These are phyloP conservation scores for Aspergillus aculeatus DNA, from an alignment of 2,329 filamentous ascomycete species.

Conservation along the genomic window DNA sequence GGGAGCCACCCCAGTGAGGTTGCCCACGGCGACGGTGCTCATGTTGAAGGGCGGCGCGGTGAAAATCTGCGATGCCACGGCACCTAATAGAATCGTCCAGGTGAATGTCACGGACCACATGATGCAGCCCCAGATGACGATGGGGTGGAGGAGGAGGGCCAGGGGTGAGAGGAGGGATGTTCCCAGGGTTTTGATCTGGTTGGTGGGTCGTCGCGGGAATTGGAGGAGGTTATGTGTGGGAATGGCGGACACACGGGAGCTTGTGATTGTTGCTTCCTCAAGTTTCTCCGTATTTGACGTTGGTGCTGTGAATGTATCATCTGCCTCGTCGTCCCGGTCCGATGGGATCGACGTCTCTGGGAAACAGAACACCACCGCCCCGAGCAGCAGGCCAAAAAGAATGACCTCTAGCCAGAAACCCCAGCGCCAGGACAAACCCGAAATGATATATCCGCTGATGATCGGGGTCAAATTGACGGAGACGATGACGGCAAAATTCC, in stretches of 20 bases:
- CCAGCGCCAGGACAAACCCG: not conserved
- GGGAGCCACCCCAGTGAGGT: not conserved
- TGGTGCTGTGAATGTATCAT: too few relatives aligned
- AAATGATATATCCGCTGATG: conserved; percentile 3
- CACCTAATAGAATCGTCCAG: not conserved
- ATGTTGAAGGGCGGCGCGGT: not conserved
- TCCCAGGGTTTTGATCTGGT: not conserved
- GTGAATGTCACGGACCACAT: not conserved
- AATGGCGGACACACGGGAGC: too few relatives aligned
- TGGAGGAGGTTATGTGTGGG: too few relatives aligned
- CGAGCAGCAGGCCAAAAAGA: not conserved
- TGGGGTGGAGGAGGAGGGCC: not conserved
- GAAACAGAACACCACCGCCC: not conserved
- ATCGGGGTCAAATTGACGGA: conserved; percentile 3
- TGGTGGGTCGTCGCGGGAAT: not conserved
- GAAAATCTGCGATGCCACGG: not conserved
- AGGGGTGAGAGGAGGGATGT: not conserved
- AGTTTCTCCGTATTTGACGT: too few relatives aligned
- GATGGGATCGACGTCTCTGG: not conserved
- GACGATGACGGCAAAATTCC: conserved; percentile 4
- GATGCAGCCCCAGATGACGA: not conserved
- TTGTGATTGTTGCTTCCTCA: too few relatives aligned
- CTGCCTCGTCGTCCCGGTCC: too few relatives aligned
- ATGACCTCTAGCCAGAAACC: not conserved
- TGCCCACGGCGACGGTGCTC: not conserved